Evolutionary conservation across 2,329 filamentous ascomycete species (phyloP).

Genomic region (Akanthomyces dipterigenus): DNA sequence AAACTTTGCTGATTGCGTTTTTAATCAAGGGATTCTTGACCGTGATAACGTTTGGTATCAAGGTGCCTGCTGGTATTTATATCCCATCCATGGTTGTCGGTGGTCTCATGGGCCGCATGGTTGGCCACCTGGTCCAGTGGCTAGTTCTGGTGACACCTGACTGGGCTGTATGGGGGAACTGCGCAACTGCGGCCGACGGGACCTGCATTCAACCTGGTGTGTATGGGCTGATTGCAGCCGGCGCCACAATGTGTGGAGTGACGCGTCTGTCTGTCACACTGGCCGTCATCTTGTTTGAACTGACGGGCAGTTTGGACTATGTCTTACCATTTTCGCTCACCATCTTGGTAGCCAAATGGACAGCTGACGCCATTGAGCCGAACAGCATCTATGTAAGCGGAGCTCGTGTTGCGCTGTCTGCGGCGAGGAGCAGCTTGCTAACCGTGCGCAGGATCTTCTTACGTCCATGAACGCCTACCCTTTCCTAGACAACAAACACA

Average conservation of each 20-base stretch:
- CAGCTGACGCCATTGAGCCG: slow-evolving; percentile 88
- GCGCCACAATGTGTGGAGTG: slow-evolving; percentile 96
- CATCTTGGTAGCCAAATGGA: slow-evolving; percentile 96
- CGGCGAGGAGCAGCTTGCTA: slow-evolving; percentile 7
- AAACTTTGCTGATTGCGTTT: slow-evolving; percentile 68
- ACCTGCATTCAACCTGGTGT: slow-evolving; percentile 94
- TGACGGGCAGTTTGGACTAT: slow-evolving; percentile 91
- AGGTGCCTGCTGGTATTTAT: slow-evolving; percentile 94
- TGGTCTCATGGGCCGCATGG: slow-evolving; percentile 79
- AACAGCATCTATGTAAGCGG: slow-evolving; percentile 76
- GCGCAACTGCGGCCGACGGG: slow-evolving; percentile 62
- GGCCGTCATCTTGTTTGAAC: slow-evolving; percentile 89
- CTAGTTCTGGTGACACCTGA: slow-evolving; percentile 67
- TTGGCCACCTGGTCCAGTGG: slow-evolving; percentile 82
- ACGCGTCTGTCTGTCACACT: slow-evolving; percentile 89
- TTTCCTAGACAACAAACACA: slow-evolving; percentile 93
- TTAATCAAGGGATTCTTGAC: slow-evolving; percentile 86
- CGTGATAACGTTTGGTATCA: slow-evolving; percentile 88
- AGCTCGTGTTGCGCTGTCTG: neutral
- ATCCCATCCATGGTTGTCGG: slow-evolving; percentile 98
- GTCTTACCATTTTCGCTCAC: slow-evolving; percentile 90
- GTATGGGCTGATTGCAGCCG: slow-evolving; percentile 89
- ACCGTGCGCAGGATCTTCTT: slow-evolving; percentile 61
- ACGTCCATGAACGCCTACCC: slow-evolving; percentile 98
- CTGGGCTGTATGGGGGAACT: slow-evolving; percentile 67